These are phyloP conservation scores for Cystoderma amianthinum DNA, from an alignment of 768 basidiomycete species.

Conservation along the genomic window DNA sequence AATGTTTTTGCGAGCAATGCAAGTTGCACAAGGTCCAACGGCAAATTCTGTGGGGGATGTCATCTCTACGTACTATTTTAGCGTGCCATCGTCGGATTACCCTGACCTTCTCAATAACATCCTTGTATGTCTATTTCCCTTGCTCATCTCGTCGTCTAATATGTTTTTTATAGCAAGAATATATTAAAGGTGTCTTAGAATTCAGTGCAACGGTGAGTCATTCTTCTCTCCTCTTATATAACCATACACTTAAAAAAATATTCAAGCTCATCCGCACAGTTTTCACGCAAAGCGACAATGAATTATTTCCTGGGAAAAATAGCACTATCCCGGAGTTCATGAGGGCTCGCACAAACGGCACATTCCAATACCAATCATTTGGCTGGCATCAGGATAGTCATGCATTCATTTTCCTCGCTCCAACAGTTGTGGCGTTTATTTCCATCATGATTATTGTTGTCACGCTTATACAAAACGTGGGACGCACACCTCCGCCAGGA, in stretches of 20 bases:
- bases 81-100: slow-evolving; percentile 5
- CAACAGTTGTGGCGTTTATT: slow-evolving; percentile 11
- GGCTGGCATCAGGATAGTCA: slow-evolving; percentile 14
- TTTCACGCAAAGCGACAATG: slow-evolving; percentile 10
- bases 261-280: slow-evolving; percentile 13
- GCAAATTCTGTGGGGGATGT: slow-evolving; percentile 14
- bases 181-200: slow-evolving; percentile 14
- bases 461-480: slow-evolving; percentile 2
- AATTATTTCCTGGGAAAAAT: slow-evolving; percentile 6
- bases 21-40: slow-evolving; percentile 8
- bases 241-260: background rate
- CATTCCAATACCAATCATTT: slow-evolving; percentile 11
- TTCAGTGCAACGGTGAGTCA: slow-evolving; percentile 13
- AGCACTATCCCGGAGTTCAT: slow-evolving; percentile 10
- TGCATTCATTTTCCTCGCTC: slow-evolving; percentile 11
- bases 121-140: slow-evolving; percentile 6
- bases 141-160: too few species aligned
- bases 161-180: slow-evolving; percentile 10
- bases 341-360: slow-evolving; percentile 10
- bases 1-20: slow-evolving; percentile 11
- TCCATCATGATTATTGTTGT: slow-evolving; percentile 10
- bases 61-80: slow-evolving; percentile 8
- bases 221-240: background rate
- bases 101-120: slow-evolving; percentile 7
- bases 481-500: background rate